Percentiles rank a stretch among this genome's conserved stretches.
Conservation (phyloP, 352 stramenopile species). For the Phytopythium helicoides region DNA sequence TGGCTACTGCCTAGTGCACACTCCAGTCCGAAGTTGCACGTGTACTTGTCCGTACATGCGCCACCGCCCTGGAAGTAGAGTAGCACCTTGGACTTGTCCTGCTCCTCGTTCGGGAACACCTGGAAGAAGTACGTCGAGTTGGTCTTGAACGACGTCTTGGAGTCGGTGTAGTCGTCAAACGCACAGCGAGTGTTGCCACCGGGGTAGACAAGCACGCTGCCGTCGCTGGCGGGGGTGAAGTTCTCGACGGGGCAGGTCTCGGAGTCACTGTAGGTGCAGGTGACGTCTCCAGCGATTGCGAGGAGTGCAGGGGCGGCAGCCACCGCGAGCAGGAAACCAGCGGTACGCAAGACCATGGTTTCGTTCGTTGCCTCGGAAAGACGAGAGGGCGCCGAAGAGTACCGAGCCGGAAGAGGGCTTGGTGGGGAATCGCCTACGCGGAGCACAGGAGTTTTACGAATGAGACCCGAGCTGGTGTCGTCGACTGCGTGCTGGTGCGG, state of each 20-base stretch:
- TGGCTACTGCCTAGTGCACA: slow-evolving; percentile 27
- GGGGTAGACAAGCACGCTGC: slow-evolving; percentile 41
- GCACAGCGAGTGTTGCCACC: slow-evolving; percentile 47
- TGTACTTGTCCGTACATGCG: slow-evolving; percentile 49
- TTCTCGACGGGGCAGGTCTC: slow-evolving; percentile 25
- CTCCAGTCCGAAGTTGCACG: slow-evolving; percentile 53
- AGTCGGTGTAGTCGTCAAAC: slow-evolving; percentile 38
- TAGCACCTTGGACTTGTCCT: slow-evolving; percentile 55
- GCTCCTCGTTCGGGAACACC: slow-evolving; percentile 37
- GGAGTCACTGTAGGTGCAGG: slow-evolving; percentile 26
- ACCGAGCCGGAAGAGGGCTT: slow-evolving; percentile 1
- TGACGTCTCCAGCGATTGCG: slow-evolving; percentile 12
- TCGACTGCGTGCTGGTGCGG: neutral
- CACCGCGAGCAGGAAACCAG: neutral
- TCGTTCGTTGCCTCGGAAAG: neutral
- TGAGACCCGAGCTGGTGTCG: neutral
- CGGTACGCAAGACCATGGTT: slow-evolving; percentile 3
- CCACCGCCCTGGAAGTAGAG: slow-evolving; percentile 63
- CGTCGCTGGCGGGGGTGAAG: slow-evolving; percentile 22
- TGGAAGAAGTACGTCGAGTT: slow-evolving; percentile 64
- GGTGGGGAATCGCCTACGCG: slow-evolving; percentile 1
- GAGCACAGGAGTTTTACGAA: slow-evolving; percentile 1
- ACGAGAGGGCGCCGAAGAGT: neutral
- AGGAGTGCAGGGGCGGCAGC: slow-evolving; percentile 15
- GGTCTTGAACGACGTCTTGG: slow-evolving; percentile 23